phyloP scores from a whole-genome alignment of 2,329 filamentous ascomycete genomes.

The Hirsutella thompsonii region DNA sequence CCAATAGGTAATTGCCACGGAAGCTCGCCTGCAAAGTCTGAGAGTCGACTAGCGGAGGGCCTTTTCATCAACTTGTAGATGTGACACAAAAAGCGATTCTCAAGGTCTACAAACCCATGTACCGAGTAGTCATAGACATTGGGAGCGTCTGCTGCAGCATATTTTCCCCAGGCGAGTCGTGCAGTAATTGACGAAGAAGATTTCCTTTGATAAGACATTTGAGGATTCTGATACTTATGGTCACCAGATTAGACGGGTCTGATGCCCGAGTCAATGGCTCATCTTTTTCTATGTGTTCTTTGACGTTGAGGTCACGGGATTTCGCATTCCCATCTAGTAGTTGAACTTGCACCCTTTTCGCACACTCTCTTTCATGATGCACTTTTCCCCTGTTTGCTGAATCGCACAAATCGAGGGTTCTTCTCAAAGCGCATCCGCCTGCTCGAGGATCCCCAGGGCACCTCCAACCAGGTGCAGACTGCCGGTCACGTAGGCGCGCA shows the following conservation, averaged over 20 bases:
- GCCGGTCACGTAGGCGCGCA: constrained; percentile 44
- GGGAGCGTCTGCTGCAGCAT: constrained; percentile 1
- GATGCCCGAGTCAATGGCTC: too few species aligned
- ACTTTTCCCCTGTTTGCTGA: background rate
- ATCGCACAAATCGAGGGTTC: too few species aligned
- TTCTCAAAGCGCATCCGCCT: constrained; percentile 26
- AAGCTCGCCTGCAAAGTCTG: constrained; percentile 79
- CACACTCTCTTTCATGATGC: background rate
- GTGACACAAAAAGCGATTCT: constrained; percentile 7
- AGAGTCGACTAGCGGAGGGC: constrained; percentile 52
- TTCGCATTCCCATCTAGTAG: background rate
- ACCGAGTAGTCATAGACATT: constrained; percentile 19
- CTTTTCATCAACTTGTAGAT: constrained; percentile 21
- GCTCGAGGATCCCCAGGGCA: constrained; percentile 34
- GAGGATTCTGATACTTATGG: too few species aligned
- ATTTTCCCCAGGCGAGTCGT: background rate
- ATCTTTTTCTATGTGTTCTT: too few species aligned
- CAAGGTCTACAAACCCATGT: background rate
- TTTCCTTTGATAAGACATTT: too few species aligned
- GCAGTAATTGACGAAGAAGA: background rate
- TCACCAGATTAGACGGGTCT: too few species aligned
- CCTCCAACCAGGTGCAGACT: constrained; percentile 51
- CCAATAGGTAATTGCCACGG: constrained; percentile 71
- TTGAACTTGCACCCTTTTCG: background rate
- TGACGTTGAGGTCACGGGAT: background rate